Evolutionary conservation across 768 basidiomycete genomes (phyloP).

Genomic region (Flagelloscypha sp.): DNA sequence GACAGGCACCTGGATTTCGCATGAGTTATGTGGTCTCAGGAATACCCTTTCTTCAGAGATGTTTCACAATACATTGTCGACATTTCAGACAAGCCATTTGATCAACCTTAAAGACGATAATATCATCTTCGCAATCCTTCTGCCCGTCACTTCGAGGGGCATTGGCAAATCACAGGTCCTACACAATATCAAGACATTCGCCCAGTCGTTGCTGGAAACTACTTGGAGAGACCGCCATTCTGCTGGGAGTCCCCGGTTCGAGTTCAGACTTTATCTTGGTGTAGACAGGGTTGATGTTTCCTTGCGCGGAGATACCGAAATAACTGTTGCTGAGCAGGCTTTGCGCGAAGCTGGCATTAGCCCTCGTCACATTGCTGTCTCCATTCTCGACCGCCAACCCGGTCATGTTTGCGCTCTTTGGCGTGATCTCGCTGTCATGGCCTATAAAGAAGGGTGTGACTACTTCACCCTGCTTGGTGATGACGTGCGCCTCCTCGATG

Average conservation of each 20-base stretch:
- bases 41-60: slow-evolving; percentile 6
- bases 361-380: slow-evolving; percentile 23
- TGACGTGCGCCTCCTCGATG: slow-evolving; percentile 41
- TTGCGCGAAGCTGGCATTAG: slow-evolving; percentile 30
- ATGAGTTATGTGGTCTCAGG: too few species aligned
- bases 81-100: slow-evolving; percentile 27
- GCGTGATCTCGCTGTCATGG: slow-evolving; percentile 39
- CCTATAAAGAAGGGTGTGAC: slow-evolving; percentile 39
- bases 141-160: slow-evolving; percentile 51
- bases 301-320: slow-evolving; percentile 10
- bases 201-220: slow-evolving; percentile 33
- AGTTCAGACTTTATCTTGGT: slow-evolving; percentile 40
- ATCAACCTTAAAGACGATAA: slow-evolving; percentile 26
- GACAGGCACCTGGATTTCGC: slow-evolving; percentile 41
- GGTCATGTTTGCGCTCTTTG: slow-evolving; percentile 49
- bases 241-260: slow-evolving; percentile 23
- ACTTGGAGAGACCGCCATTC: slow-evolving; percentile 35
- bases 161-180: slow-evolving; percentile 22
- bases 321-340: slow-evolving; percentile 27
- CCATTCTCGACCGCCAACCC: slow-evolving; percentile 29
- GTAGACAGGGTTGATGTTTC: slow-evolving; percentile 45
- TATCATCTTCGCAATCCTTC: slow-evolving; percentile 41
- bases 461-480: slow-evolving; percentile 50
- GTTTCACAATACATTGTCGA: slow-evolving; percentile 4
- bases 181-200: slow-evolving; percentile 32